Evolutionary conservation across 805 yeast genomes (phyloP).

Genomic region (Candida maltosa): DNA sequence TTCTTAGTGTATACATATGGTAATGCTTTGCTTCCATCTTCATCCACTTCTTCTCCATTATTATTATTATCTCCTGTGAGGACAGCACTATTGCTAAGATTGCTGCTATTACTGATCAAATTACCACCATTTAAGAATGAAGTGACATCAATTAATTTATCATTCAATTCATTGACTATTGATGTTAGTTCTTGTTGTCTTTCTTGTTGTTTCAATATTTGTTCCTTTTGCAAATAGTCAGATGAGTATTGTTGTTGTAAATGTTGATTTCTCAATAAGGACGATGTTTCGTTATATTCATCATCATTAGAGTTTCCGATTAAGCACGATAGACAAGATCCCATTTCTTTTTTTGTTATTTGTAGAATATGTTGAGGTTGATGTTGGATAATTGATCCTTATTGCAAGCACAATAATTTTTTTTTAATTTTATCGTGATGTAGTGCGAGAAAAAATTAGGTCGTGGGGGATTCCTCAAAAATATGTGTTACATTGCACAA

Average conservation of each 20-base stretch:
- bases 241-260: slow-evolving; percentile 25
- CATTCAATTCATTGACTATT: slow-evolving; percentile 43
- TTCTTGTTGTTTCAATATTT: slow-evolving; percentile 35
- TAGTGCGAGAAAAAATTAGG: too few species aligned
- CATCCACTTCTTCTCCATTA: neutral
- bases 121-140: slow-evolving; percentile 21
- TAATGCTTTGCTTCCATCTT: slow-evolving; percentile 12
- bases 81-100: slow-evolving; percentile 2
- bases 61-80: neutral
- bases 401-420: too few species aligned
- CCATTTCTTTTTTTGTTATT: slow-evolving; percentile 30
- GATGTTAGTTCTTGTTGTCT: slow-evolving; percentile 45
- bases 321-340: slow-evolving; percentile 47
- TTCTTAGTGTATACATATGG: slow-evolving; percentile 21
- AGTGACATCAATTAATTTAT: slow-evolving; percentile 35
- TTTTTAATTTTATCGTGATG: too few species aligned
- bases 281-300: slow-evolving; percentile 37
- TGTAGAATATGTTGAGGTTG: neutral
- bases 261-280: slow-evolving; percentile 26
- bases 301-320: slow-evolving; percentile 30
- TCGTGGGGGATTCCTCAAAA: too few species aligned
- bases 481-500: too few species aligned
- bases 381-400: too few species aligned
- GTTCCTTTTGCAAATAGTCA: slow-evolving; percentile 35
- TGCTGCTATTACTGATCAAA: slow-evolving; percentile 4